Base-by-base conservation (phyloP, 2,329 filamentous ascomycete species). In the Monosporascus sp. region DNA sequence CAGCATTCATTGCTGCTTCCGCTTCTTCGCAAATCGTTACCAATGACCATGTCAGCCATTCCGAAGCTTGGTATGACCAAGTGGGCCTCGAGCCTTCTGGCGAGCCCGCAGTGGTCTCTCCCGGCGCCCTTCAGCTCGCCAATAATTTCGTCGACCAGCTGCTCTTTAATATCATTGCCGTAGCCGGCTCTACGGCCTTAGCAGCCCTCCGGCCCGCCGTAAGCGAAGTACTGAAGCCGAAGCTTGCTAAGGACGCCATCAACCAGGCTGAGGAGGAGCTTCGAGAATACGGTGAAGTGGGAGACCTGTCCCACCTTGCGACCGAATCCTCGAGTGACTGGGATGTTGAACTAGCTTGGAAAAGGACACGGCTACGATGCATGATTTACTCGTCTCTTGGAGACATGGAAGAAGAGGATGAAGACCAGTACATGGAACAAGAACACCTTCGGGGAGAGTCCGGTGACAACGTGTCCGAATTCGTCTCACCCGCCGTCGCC, bases 311-410 rank as follows among this genome's bases (percentile, higher is more conserved):
- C 6, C 77, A 79, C 15, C 72, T 81, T 45, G 77, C 79, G 24
- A 72, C 73, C 45, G 73, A 76, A 35, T 71, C 77, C 2, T 71
- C 74, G 11, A 77, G 78, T 2, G 83, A 87, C 60, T 97, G 93
- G 83, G 91, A 97, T 67, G 75, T 96, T n/a, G 89, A 97, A 67
- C 79, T 92, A 52, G 87, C 92, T 18, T 99, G 94, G 92, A 97
- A 95, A 74, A 83, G 94, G 60, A 94, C 92, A 0, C 85, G 94
- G 51, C 74, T 99, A 63, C 85, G 94, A 56, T 96, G 94, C 70
- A 99, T 99, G 94, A 93, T 99, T 22, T 97, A 97, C 69, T 97
- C 92, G 8, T 92, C 94, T 8, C 77, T 99, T 7, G 94, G 94
- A 45, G 93, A 99, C 66, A 86, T 99, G 80, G 95, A 99, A 70